phyloP scores from a whole-genome alignment of 805 yeast species.

The Suhomyces canberraensis region DNA sequence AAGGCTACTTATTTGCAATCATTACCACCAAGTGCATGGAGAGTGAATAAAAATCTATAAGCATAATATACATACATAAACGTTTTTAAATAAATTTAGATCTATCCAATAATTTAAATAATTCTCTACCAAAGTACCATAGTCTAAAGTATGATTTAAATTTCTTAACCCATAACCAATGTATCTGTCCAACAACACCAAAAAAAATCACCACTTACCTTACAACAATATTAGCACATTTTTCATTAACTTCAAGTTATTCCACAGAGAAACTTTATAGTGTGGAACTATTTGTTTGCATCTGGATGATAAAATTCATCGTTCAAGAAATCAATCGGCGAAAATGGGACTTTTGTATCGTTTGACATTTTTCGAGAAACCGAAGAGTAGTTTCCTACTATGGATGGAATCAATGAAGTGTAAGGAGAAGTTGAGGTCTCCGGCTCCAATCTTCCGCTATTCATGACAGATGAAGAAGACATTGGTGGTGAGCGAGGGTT shows the following conservation, averaged over 20 bases:
- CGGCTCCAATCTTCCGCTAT: neutral
- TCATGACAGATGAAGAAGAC: neutral
- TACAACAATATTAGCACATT: too few species aligned
- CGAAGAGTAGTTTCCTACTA: conserved; percentile 38
- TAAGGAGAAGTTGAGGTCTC: conserved; percentile 14
- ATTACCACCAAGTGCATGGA: conserved; percentile 76
- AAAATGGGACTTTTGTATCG: conserved; percentile 37
- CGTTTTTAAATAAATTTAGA: too few species aligned
- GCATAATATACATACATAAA: too few species aligned
- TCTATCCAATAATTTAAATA: too few species aligned
- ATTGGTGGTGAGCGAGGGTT: conserved; percentile 3
- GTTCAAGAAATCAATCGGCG: conserved; percentile 39
- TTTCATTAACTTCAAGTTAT: too few species aligned
- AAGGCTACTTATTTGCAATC: conserved; percentile 66
- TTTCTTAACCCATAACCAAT: too few species aligned
- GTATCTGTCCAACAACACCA: too few species aligned
- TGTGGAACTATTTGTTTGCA: too few species aligned
- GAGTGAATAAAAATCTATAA: conserved; percentile 33
- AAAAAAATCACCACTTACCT: too few species aligned
- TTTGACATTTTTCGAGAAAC: conserved; percentile 33
- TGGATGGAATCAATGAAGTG: conserved; percentile 39
- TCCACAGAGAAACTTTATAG: too few species aligned
- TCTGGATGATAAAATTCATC: conserved; percentile 21
- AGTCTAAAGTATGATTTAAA: too few species aligned
- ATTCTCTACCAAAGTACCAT: too few species aligned